phyloP scores from a whole-genome alignment of 2,329 filamentous ascomycete species.

The Penicillium occitanis region DNA sequence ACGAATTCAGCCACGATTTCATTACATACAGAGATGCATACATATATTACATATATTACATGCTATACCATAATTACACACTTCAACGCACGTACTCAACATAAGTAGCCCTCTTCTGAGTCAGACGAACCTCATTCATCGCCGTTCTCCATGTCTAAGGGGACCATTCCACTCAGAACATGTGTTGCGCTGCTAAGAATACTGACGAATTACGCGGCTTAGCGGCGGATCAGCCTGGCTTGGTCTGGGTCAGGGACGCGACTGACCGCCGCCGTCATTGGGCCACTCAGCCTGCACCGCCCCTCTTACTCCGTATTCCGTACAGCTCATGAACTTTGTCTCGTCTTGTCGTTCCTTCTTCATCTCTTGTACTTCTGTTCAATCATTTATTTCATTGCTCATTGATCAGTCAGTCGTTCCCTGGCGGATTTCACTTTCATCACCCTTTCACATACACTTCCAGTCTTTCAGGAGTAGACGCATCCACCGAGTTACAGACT shows the following conservation, averaged over 20 bases:
- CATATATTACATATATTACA: not conserved
- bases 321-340: not conserved
- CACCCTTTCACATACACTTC: not conserved
- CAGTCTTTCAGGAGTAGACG: not conserved
- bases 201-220: conserved; percentile 11
- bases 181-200: not conserved
- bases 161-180: not conserved
- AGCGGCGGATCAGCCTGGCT: conserved; percentile 10
- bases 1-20: conserved; percentile 1
- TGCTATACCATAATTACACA: not conserved
- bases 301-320: not conserved
- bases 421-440: not conserved
- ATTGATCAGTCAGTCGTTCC: not conserved
- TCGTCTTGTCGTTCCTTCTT: not conserved
- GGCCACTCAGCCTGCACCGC: not conserved
- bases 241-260: conserved; percentile 13
- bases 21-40: not conserved
- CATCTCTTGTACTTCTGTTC: not conserved
- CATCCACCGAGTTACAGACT: not conserved
- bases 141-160: not conserved
- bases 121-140: not conserved
- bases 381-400: conserved; percentile 5
- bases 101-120: not conserved
- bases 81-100: not conserved
- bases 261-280: not conserved